phyloP scores from a whole-genome alignment of 1,284 basidiomycete genomes.

The Cutaneotrichosporon cyanovorans region DNA sequence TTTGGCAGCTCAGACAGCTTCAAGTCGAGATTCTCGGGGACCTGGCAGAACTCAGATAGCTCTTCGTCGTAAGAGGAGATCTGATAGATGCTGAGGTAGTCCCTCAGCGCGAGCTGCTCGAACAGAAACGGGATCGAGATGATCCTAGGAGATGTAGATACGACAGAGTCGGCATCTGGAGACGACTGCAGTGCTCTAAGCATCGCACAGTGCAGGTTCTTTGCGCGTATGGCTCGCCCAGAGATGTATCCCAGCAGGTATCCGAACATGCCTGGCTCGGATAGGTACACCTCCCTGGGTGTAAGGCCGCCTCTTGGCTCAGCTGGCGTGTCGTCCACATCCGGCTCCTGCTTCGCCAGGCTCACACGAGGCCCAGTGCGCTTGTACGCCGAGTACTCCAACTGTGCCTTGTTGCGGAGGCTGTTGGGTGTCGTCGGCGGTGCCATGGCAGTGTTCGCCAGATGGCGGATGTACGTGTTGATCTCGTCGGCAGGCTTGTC shows the following conservation, averaged over 20 bases:
- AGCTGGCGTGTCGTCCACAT: background rate
- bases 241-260: slow-evolving; percentile 30
- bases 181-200: slow-evolving; percentile 16
- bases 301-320: background rate
- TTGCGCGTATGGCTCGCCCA: slow-evolving; percentile 24
- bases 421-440: slow-evolving; percentile 2
- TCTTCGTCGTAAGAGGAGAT: slow-evolving; percentile 25
- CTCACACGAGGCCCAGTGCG: slow-evolving; percentile 1
- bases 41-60: slow-evolving; percentile 25
- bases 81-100: slow-evolving; percentile 26
- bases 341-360: background rate
- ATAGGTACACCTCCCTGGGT: slow-evolving; percentile 15
- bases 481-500: slow-evolving; percentile 18
- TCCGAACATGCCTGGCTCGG: slow-evolving; percentile 24
- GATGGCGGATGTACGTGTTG: slow-evolving; percentile 24
- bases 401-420: slow-evolving; percentile 3
- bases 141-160: slow-evolving; percentile 24
- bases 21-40: slow-evolving; percentile 21
- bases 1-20: slow-evolving; percentile 12
- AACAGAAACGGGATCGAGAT: slow-evolving; percentile 31
- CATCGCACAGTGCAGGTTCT: slow-evolving; percentile 26
- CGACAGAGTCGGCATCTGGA: slow-evolving; percentile 13
- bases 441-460: slow-evolving; percentile 10
- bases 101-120: slow-evolving; percentile 29
- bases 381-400: slow-evolving; percentile 16